phyloP scores from a whole-genome alignment of 164 flowering plant genomes.

The Kalanchoe fedtschenkoi region DNA sequence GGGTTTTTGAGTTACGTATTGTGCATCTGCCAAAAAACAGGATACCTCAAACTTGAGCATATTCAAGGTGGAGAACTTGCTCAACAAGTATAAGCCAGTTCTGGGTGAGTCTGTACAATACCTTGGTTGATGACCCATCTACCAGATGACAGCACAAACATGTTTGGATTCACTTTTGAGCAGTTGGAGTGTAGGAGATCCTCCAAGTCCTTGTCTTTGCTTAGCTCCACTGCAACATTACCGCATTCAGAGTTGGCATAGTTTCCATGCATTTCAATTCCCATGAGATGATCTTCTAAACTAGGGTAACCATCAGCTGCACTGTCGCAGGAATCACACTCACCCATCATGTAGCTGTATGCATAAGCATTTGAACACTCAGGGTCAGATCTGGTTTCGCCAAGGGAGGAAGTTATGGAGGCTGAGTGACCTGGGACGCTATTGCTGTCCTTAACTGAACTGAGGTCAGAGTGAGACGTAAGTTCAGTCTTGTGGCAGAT shows the following conservation, averaged over 20 bases:
- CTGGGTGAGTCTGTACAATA: not conserved
- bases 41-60: not conserved
- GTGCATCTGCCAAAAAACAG: slow-evolving; percentile 36
- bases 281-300: slow-evolving; percentile 6
- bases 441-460: slow-evolving; percentile 1
- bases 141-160: slow-evolving; percentile 8
- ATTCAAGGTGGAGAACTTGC: not conserved
- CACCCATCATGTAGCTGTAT: not conserved
- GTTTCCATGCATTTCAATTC: not conserved
- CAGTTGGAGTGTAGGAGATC: not conserved
- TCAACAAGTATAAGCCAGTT: no score
- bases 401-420: slow-evolving; percentile 1
- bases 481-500: not conserved
- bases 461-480: not conserved
- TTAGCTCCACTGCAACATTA: not conserved
- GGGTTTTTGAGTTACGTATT: slow-evolving; percentile 27
- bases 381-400: not conserved
- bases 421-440: not conserved
- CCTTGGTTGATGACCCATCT: slow-evolving; percentile 5
- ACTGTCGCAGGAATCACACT: not conserved
- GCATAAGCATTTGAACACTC: not conserved
- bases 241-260: not conserved
- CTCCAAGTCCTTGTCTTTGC: slow-evolving; percentile 1
- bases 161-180: not conserved
- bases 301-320: not conserved